Evolutionary conservation across 768 basidiomycete species (phyloP).

Genomic region (Peribolospora baueri): DNA sequence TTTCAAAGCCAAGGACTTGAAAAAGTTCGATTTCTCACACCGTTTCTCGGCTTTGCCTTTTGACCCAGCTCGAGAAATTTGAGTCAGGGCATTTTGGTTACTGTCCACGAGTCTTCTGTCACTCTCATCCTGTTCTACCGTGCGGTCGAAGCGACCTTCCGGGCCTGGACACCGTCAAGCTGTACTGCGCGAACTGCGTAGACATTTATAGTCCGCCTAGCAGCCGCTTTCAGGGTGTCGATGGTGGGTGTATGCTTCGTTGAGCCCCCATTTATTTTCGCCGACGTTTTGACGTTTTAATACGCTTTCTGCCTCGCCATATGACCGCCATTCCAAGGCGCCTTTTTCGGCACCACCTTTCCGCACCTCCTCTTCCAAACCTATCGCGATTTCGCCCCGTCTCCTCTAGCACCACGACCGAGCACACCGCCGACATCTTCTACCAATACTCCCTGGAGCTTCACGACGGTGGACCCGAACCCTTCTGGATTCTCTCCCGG

Average conservation of each 20-base stretch:
- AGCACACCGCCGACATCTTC: slow-evolving; percentile 11
- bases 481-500: slow-evolving; percentile 16
- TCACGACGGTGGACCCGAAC: slow-evolving; percentile 48
- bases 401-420: slow-evolving; percentile 1
- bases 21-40: not conserved
- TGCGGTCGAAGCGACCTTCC: slow-evolving; percentile 89
- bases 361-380: slow-evolving; percentile 93
- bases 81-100: slow-evolving; percentile 72
- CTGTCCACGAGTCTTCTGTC: slow-evolving; percentile 87
- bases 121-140: slow-evolving; percentile 67
- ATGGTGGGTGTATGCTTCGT: slow-evolving; percentile 34
- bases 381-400: slow-evolving; percentile 24
- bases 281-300: too few species aligned
- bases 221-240: slow-evolving; percentile 82
- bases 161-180: slow-evolving; percentile 87
- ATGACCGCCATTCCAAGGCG: slow-evolving; percentile 31
- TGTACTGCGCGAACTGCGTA: slow-evolving; percentile 93
- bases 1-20: not conserved
- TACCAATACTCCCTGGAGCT: slow-evolving; percentile 22
- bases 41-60: not conserved
- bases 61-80: slow-evolving; percentile 69
- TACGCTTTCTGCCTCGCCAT: not conserved
- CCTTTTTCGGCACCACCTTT: slow-evolving; percentile 99
- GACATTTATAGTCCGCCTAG: slow-evolving; percentile 90
- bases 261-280: not conserved